Base-by-base conservation (phyloP, 805 yeast genomes). In the Monosporozyma yasuniensis region DNA sequence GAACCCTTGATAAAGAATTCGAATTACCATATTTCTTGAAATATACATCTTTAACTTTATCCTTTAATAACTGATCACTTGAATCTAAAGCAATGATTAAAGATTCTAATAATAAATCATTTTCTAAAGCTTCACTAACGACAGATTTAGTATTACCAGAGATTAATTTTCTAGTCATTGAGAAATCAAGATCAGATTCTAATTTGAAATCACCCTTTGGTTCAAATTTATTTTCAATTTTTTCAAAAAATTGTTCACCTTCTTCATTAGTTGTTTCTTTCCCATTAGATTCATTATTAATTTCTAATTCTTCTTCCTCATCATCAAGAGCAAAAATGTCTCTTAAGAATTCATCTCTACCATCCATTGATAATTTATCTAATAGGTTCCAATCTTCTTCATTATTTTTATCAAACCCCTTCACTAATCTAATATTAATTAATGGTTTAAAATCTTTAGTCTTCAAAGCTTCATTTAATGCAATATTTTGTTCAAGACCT, bases 1-100 rank as follows among this genome's bases (percentile, higher is more conserved):
- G 72, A 14, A 88, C 72, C 60, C 99, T 83, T 2, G 96, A 77
- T 50, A 87, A 73, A 3, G 83, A 68, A 8, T 73, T 67, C 12
- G 63, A 54, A 3, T 67, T 58, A 19, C 79, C 80, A 54, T 77
- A 71, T 56, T 80, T 77, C 34, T 74, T 60, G 68, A 89, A 84
- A 65, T 83, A 93, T 16, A 84, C 83, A 60, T 78, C 75, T 59
- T 78, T 81, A 3, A 84, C 96, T 57, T 80, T 79, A 48, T 77
- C 74, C 56, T 85, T 84, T 63, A 83, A 72, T 18, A 59, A 60
- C 4, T 73, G 74, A 18, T 77, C 80, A 16, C 80, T 66, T 3
- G 83, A 87, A 58, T 81, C 80, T 60, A 85, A 68, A 0, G 98
- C 87, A 52, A 93, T 74, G 25, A 90, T 71, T 56, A 90, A 75